A percentile compares a stretch with the other conserved stretches of the same genome.
Conservation (phyloP, 306 rosid species). For the Rosa persica region DNA sequence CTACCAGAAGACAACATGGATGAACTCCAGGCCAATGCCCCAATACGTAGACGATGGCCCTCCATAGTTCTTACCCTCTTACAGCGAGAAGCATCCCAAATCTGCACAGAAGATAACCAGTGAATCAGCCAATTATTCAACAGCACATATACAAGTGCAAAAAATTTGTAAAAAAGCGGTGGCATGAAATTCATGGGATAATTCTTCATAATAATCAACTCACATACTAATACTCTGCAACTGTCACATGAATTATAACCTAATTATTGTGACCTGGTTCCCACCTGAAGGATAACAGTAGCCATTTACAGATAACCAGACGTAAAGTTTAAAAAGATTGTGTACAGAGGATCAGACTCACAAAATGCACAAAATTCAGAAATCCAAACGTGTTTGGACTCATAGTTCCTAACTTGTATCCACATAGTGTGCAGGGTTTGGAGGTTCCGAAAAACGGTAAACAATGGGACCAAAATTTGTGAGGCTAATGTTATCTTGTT, state of each 20-base stretch:
- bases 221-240: neutral
- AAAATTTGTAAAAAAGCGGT: constrained; percentile 17
- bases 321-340: neutral
- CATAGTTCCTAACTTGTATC: neutral
- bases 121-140: constrained; percentile 20
- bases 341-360: neutral
- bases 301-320: neutral
- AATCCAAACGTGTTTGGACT: neutral
- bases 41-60: constrained; percentile 78
- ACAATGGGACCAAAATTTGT: neutral
- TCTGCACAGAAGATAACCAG: constrained; percentile 44
- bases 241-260: neutral
- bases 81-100: constrained; percentile 95
- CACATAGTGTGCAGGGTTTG: neutral
- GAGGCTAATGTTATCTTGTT: neutral
- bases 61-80: constrained; percentile 83
- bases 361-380: neutral
- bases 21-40: constrained; percentile 92
- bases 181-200: constrained; percentile 1
- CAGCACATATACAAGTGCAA: neutral
- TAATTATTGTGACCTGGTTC: neutral
- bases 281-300: neutral
- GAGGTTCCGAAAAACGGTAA: neutral
- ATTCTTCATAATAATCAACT: neutral
- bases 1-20: constrained; percentile 84